Evolutionary conservation across 495 filamentous ascomycete genomes (phyloP), one percentile per base, ranked within the genome.

Genomic region (Tuber brumale): DNA sequence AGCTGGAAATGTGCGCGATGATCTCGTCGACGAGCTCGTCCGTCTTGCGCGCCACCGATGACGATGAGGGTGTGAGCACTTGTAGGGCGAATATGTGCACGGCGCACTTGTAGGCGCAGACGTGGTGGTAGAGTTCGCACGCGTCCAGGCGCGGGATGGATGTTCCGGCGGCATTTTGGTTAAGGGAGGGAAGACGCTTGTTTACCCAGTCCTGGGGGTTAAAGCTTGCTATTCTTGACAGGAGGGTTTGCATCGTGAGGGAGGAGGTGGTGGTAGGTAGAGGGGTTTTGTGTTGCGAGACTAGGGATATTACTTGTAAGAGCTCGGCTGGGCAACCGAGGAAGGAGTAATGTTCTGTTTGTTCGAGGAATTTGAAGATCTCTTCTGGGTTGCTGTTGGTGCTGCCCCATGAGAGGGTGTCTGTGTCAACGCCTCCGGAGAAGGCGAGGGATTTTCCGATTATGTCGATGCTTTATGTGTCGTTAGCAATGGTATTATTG

Each of bases 241-340:
- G n/a, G 3, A 82, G 80, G 1, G 80, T 76, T 46, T 77, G 73
- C 27, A 74, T 43, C 8, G 74, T 44, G 41, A 70, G 74, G 42
- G 75, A 37, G 75, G 76, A 42, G 12, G 72, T n/a, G 19, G 69
- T 39, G 12, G 51, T 51, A 23, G 37, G n/a, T 44, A 1, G 18
- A 6, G 42, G 43, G 21, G 23, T 31, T 31, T 74, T 69, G 76
- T 74, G 45, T 19, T 61, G n/a, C n/a, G 43, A 45, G 21, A 81
- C 79, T 19, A 71, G 76, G 51, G 81, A 76, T 27, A 83, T 81
- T 12, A 77, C 48, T 43, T 81, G 76, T 12, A 83, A 76, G 19
- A 83, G 78, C 45, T 81, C 79, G 1, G 81, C 78, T 21, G 81
- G 81, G 43, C 81, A 83, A 31, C 81, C 81, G 19, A 83, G 81